phyloP scores from a whole-genome alignment of 768 basidiomycete genomes.

The Podaxis carcinomalis region DNA sequence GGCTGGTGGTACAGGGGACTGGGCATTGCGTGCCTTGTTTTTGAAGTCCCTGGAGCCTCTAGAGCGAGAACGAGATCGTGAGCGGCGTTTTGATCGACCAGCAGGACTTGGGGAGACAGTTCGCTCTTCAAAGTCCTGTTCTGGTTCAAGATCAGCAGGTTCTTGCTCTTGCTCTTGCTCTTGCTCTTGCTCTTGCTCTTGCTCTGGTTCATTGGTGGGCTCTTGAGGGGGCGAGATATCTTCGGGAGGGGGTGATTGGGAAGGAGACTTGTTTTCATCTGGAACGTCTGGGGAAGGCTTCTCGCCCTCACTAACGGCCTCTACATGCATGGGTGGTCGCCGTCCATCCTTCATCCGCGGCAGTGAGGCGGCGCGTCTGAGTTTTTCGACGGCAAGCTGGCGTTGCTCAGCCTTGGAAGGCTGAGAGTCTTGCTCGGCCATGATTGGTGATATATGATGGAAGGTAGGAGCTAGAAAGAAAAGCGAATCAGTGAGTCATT shows the following conservation, averaged over 20 bases:
- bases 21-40: conserved; percentile 46
- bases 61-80: conserved; percentile 75
- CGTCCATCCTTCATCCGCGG: conserved; percentile 91
- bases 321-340: conserved; percentile 81
- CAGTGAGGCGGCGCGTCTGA: conserved; percentile 88
- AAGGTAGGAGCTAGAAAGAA: background rate
- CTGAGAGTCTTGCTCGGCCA: conserved; percentile 46
- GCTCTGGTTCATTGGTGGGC: conserved; percentile 8
- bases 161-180: conserved; percentile 18
- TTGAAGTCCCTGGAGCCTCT: conserved; percentile 75
- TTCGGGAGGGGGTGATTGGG: conserved; percentile 23
- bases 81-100: conserved; percentile 57
- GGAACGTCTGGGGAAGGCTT: conserved; percentile 33
- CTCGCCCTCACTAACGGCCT: conserved; percentile 81
- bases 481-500: background rate
- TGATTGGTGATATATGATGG: conserved; percentile 16
- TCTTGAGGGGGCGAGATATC: conserved; percentile 6
- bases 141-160: conserved; percentile 13
- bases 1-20: conserved; percentile 39
- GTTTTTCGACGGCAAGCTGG: conserved; percentile 82
- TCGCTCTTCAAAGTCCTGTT: conserved; percentile 31
- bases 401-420: conserved; percentile 66
- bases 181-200: conserved; percentile 14
- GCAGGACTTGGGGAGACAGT: conserved; percentile 42
- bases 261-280: conserved; percentile 29